Conservation (phyloP, 352 stramenopile species). For the Elongisporangium prolatum region DNA sequence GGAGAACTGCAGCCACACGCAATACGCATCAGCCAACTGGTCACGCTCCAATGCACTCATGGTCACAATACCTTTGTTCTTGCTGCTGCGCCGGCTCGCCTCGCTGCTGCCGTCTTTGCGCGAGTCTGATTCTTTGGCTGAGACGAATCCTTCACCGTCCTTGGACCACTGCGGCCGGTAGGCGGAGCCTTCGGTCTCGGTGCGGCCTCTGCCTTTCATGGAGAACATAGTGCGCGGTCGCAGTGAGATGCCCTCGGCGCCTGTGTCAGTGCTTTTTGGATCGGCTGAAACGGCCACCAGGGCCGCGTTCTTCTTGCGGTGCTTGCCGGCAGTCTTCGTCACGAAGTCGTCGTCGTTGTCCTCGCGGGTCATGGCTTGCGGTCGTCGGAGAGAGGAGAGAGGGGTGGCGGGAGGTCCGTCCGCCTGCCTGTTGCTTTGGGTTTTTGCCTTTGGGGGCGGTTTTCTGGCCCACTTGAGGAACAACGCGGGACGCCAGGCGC, state of each 20-base stretch:
- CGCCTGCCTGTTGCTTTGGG: background rate
- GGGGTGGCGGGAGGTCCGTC: background rate
- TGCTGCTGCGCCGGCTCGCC: conserved; percentile 32
- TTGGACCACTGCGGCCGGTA: conserved; percentile 87
- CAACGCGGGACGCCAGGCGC: background rate
- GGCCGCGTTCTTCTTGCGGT: conserved; percentile 43
- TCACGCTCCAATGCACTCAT: background rate
- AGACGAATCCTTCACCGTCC: conserved; percentile 81
- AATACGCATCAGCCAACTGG: background rate
- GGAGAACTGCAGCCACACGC: conserved; percentile 32
- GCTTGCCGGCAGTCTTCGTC: conserved; percentile 69
- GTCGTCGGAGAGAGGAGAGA: background rate
- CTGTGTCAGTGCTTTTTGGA: conserved; percentile 8
- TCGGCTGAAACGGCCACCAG: background rate
- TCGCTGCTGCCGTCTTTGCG: conserved; percentile 19
- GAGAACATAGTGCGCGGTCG: conserved; percentile 86
- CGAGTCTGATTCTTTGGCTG: conserved; percentile 33
- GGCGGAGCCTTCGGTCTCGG: conserved; percentile 57
- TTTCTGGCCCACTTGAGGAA: background rate
- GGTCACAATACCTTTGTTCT: conserved; percentile 48
- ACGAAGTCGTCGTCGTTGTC: conserved; percentile 69
- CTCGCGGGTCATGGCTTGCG: conserved; percentile 18
- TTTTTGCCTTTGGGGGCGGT: background rate
- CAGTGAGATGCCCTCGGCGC: conserved; percentile 54
- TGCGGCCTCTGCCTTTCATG: conserved; percentile 77